Base-by-base conservation (phyloP, 108 stramenopile genomes). In the Chaetoceros tenuissimus region DNA sequence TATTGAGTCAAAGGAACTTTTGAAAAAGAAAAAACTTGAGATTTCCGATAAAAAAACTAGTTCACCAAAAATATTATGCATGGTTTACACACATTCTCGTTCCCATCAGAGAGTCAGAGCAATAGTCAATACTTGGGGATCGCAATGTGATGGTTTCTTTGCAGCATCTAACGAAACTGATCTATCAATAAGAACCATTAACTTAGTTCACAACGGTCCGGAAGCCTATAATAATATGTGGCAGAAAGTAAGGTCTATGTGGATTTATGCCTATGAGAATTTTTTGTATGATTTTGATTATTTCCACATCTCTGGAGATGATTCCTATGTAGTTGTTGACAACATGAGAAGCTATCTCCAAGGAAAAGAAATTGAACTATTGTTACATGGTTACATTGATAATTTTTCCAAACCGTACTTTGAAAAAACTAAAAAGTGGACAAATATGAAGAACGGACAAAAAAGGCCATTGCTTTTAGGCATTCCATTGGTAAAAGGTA, bases 101-200 rank as follows among this genome's bases (percentile, higher is more conserved):
- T 27, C 24, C 0, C 58, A 60, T 25, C 34, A 55, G 3, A 22
- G 24, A 2, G 43, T 57, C 3, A 43, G 21, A 1, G 77, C 63
- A n/a, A 76, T 82, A 60, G 60, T 71, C 8, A 77, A 82, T 7
- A 82, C 81, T 1, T 82, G 81, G 81, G 81, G 69, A 16, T 63
- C 58, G 10, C 75, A 13, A 60, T 96, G 95, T 64, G 92, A 96
- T 74, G 95, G 95, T n/a, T 96, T 92, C 68, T 72, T 94, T 30
- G 92, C 89, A 1, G 84, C 87, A 47, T 82, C 80, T n/a, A 89
- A 76, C 7, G 67, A 64, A 58, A 84, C 86, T 2, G 78, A 85
- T 46, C 69, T 66, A 23, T 63, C 74, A 21, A 51, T 82, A n/a
- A 74, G 74, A 20, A 63, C 78, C 21, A 66, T 87, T 29, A 67